Conservation (phyloP, 257 asterid genomes). For the Capsicum chinense region DNA sequence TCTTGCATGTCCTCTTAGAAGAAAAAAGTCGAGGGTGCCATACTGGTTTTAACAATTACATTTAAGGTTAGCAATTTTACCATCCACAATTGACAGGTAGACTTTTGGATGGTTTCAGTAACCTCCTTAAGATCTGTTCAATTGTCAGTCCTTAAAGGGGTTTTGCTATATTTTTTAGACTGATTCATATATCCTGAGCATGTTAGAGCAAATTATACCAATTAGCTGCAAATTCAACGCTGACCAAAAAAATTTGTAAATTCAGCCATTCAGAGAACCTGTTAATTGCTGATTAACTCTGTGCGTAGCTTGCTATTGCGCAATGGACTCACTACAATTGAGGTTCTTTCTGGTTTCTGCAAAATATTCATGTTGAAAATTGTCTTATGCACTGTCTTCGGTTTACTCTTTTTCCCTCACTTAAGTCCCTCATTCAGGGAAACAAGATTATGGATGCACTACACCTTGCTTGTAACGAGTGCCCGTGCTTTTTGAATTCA, state of each 20-base stretch:
- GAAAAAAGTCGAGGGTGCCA: not conserved
- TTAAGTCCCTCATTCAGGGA: not conserved
- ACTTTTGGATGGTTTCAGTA: not conserved
- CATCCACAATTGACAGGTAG: not conserved
- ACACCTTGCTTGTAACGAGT: not conserved
- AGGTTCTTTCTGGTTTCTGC: no score
- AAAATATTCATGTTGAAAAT: not conserved
- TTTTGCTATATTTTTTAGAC: not conserved
- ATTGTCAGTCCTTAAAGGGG: not conserved
- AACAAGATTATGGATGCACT: not conserved
- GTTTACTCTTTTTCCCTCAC: not conserved
- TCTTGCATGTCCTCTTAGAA: not conserved
- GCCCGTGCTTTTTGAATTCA: not conserved
- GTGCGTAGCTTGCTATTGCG: not conserved
- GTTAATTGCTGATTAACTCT: constrained; percentile 17
- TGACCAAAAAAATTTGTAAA: not conserved
- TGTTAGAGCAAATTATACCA: not conserved
- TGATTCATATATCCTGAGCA: not conserved
- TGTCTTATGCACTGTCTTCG: not conserved
- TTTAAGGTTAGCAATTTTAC: not conserved
- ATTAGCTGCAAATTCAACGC: not conserved
- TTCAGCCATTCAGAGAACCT: not conserved
- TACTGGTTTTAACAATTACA: not conserved
- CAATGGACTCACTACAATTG: no score
- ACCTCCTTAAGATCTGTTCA: constrained; percentile 1